A percentile compares a stretch with the other conserved stretches of the same genome.
Conservation (phyloP, 2,329 filamentous ascomycete genomes). For the Colletotrichum zoysiae region DNA sequence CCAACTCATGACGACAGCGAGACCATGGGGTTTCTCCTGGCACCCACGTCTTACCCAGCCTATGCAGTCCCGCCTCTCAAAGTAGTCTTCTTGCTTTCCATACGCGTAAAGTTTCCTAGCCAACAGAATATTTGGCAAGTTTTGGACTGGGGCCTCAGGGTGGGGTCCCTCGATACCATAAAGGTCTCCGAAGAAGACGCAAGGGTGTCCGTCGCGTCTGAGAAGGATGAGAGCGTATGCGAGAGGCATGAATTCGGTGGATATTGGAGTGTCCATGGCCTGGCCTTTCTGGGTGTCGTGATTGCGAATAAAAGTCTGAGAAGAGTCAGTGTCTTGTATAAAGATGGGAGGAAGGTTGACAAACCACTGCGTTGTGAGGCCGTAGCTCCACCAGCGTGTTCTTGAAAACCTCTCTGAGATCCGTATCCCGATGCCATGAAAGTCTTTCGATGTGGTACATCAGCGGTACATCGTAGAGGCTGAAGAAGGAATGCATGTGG, state of each 20-base stretch:
- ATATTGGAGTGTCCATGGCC: slow-evolving; percentile 36
- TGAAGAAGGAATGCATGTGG: slow-evolving; percentile 37
- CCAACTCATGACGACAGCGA: slow-evolving; percentile 34
- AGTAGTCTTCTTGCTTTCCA: slow-evolving; percentile 32
- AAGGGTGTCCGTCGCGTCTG: slow-evolving; percentile 33
- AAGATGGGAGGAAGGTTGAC: not conserved
- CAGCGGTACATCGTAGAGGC: slow-evolving; percentile 36
- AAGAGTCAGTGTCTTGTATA: not conserved
- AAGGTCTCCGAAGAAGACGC: slow-evolving; percentile 38
- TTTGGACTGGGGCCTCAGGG: slow-evolving; percentile 15
- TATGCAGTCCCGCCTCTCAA: slow-evolving; percentile 26
- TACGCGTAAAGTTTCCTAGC: slow-evolving; percentile 32
- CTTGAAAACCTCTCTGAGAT: slow-evolving; percentile 33
- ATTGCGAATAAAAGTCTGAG: slow-evolving; percentile 37
- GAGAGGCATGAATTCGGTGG: slow-evolving; percentile 24
- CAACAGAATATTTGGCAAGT: slow-evolving; percentile 25
- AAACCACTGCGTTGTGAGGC: slow-evolving; percentile 36
- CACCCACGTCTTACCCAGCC: slow-evolving; percentile 32
- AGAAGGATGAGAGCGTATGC: slow-evolving; percentile 34
- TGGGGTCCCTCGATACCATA: slow-evolving; percentile 26
- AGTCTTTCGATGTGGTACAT: slow-evolving; percentile 36
- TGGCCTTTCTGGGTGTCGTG: slow-evolving; percentile 39
- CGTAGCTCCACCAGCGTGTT: slow-evolving; percentile 30
- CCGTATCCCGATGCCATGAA: slow-evolving; percentile 31
- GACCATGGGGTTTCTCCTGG: slow-evolving; percentile 25